A percentile compares a stretch with the other conserved stretches of the same genome.
phyloP scores from a whole-genome alignment of 768 basidiomycete species.

The Leucogyrophana mollusca region DNA sequence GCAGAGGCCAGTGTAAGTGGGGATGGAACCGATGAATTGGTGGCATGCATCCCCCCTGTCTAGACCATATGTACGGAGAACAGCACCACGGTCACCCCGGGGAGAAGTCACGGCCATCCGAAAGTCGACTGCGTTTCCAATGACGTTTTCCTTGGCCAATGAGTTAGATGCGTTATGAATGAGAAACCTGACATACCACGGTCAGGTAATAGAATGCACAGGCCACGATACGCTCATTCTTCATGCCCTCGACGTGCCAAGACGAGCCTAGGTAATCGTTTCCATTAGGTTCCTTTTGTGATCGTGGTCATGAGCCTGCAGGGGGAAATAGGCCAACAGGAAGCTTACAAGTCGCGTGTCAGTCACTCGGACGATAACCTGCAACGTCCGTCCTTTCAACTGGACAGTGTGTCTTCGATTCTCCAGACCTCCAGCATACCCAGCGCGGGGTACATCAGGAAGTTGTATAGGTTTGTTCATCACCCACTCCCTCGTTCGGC shows the following conservation, averaged over 20 bases:
- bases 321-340: too few species aligned
- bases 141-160: constrained; percentile 42
- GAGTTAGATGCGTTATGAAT: neutral
- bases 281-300: constrained; percentile 32
- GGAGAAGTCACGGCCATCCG: constrained; percentile 54
- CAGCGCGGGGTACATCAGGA: constrained; percentile 41
- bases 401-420: constrained; percentile 35
- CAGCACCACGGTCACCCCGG: constrained; percentile 43
- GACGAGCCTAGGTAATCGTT: constrained; percentile 31
- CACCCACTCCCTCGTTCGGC: constrained; percentile 41
- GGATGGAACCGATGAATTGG: constrained; percentile 45
- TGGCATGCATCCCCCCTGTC: constrained; percentile 44
- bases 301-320: constrained; percentile 8
- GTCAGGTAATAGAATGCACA: constrained; percentile 41
- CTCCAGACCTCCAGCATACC: constrained; percentile 49
- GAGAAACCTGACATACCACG: constrained; percentile 29
- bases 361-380: constrained; percentile 41
- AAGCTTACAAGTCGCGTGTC: constrained; percentile 44
- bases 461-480: constrained; percentile 42
- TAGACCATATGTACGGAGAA: constrained; percentile 50
- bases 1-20: constrained; percentile 34
- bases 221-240: constrained; percentile 50
- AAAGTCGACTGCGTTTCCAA: constrained; percentile 35
- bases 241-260: constrained; percentile 56
- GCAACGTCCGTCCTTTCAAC: constrained; percentile 37